Percentiles rank a stretch among this genome's conserved stretches.
phyloP scores from a whole-genome alignment of 805 yeast genomes.

The Yueomyces sp. region DNA sequence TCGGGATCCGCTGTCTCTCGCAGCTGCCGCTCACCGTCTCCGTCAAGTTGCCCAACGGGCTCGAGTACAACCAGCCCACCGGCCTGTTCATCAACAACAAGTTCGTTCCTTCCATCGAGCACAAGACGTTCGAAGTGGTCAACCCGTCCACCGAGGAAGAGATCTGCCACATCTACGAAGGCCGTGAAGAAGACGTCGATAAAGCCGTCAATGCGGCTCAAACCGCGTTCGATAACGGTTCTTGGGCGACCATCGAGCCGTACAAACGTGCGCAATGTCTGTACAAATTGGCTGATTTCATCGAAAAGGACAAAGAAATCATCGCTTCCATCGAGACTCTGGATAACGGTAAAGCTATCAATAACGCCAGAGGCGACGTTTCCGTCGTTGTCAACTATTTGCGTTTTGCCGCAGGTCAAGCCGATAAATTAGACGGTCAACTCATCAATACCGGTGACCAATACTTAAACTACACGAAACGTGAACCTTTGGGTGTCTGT shows the following conservation, averaged over 20 bases:
- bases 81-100: constrained; percentile 70
- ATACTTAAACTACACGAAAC: constrained; percentile 52
- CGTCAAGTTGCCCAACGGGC: constrained; percentile 57
- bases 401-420: constrained; percentile 77
- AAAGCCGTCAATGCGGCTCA: constrained; percentile 77
- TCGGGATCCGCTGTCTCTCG: constrained; percentile 6
- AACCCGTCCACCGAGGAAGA: constrained; percentile 63
- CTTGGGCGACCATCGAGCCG: constrained; percentile 63
- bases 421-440: constrained; percentile 54
- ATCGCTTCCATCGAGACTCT: constrained; percentile 74
- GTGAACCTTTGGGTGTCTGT: constrained; percentile 82
- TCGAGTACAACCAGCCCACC: constrained; percentile 57
- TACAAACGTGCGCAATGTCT: constrained; percentile 47
- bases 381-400: constrained; percentile 54
- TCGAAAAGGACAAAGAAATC: constrained; percentile 61
- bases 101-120: constrained; percentile 45
- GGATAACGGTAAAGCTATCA: constrained; percentile 80
- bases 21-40: constrained; percentile 33
- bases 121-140: constrained; percentile 47
- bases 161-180: constrained; percentile 52
- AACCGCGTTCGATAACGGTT: constrained; percentile 49
- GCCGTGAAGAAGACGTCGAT: constrained; percentile 63
- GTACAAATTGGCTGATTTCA: constrained; percentile 60
- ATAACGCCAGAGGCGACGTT: constrained; percentile 66
- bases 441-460: constrained; percentile 47